Evolutionary conservation across 192 early-diverging fungal species (phyloP), one percentile per base, ranked within the genome.

Genomic region (Backusella australiensis): DNA sequence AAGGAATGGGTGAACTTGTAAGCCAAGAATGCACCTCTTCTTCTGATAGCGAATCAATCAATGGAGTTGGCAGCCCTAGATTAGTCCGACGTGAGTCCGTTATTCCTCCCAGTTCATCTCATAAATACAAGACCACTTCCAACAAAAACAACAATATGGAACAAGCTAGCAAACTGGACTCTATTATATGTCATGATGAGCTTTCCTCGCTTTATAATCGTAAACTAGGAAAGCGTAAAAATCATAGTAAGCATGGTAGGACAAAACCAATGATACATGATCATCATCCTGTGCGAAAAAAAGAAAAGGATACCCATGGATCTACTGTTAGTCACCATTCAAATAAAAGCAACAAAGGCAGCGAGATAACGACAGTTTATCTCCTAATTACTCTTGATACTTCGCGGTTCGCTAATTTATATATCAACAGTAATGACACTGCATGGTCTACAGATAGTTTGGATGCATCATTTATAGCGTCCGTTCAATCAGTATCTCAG

Each of bases 311-410:
- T 63, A 29, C 56, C 26, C 56, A 63, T 29, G 56, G 21, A 73
- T 21, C 35, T 29, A 46, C 6, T 36, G 36, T 41, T n/a, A 23
- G 19, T 41, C 75, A 34, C n/a, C 29, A 34, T 69, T 26, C 39
- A 32, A 70, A 39, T 38, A 71, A 71, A 49, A 65, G 26, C 44
- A 29, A 59, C 67, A 69, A 71, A 21, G 29, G 34, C 68, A 76
- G 14, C 17, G 32, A 44, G 4, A 29, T 44, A 35, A 59, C 69
- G 9, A 38, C 75, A 14, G 42, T 53, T 53, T 56, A 69, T 69
- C 69, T 53, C 4, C 42, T 49, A 21, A 70, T 76, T 14, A 38
- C 75, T n/a, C 72, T 73, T 53, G 75, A 69, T 35, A 75, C 32
- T 14, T 29, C 23, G 12, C 21, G 36, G 19, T 41, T 38, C 17